Conservation (phyloP, 306 rosid genomes). For the Amphicarpaea edgeworthii region DNA sequence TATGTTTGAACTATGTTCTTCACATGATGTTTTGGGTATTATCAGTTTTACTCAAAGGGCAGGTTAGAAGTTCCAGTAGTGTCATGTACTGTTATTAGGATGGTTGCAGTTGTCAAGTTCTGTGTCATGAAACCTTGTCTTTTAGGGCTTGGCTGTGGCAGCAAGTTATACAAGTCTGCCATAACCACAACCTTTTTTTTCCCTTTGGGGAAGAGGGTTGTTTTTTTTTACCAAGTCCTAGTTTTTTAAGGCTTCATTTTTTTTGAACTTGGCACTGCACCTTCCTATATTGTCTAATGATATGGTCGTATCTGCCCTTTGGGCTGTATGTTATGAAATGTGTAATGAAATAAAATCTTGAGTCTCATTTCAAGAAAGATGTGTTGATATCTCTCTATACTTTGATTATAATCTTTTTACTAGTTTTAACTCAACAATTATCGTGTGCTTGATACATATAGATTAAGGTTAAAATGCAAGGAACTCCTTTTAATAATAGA, state of each 20-base stretch:
- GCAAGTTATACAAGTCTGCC: constrained; percentile 76
- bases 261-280: constrained; percentile 56
- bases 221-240: constrained; percentile 73
- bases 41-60: constrained; percentile 62
- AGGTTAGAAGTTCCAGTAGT: constrained; percentile 36
- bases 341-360: constrained; percentile 55
- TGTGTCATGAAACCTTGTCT: constrained; percentile 65
- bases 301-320: constrained; percentile 53
- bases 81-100: constrained; percentile 32
- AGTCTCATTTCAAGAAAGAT: constrained; percentile 30
- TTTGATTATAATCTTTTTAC: background rate
- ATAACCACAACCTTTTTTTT: constrained; percentile 57
- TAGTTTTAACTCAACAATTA: too few relatives aligned
- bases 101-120: constrained; percentile 60
- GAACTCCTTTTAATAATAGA: background rate
- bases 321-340: constrained; percentile 56
- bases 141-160: constrained; percentile 84
- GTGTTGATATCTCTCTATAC: background rate
- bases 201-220: constrained; percentile 54
- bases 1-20: constrained; percentile 44
- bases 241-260: constrained; percentile 71
- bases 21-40: constrained; percentile 75
- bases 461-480: background rate
- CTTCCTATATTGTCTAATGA: constrained; percentile 46
- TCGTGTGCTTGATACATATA: background rate